These are phyloP conservation scores for Bimuria novae-zelandiae DNA, from an alignment of 2,329 filamentous ascomycete species.

Conservation along the genomic window DNA sequence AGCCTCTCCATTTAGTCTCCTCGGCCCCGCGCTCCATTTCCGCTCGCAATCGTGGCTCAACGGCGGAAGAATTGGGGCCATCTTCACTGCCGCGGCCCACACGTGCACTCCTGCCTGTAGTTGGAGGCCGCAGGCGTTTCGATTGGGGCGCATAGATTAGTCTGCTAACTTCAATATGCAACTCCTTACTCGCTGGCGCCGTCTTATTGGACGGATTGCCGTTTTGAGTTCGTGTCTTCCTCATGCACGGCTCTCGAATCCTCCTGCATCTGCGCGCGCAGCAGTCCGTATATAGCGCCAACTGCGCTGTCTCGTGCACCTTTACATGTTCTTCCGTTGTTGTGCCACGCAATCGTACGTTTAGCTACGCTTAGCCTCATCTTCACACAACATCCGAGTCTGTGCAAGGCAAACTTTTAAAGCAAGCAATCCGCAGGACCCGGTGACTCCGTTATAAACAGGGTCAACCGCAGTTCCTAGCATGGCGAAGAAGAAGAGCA, in stretches of 20 bases:
- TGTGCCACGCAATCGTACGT: slow-evolving; percentile 46
- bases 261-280: slow-evolving; percentile 26
- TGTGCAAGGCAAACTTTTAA: slow-evolving; percentile 33
- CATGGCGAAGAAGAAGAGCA: slow-evolving; percentile 42
- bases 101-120: slow-evolving; percentile 30
- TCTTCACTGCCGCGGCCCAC: slow-evolving; percentile 21
- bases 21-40: slow-evolving; percentile 16
- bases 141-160: slow-evolving; percentile 41
- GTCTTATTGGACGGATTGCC: slow-evolving; percentile 35
- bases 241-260: slow-evolving; percentile 34
- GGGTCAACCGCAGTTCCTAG: slow-evolving; percentile 23
- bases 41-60: slow-evolving; percentile 21
- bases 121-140: slow-evolving; percentile 30
- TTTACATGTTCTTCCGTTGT: slow-evolving; percentile 35
- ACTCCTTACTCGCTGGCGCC: slow-evolving; percentile 37
- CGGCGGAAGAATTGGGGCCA: slow-evolving; percentile 21
- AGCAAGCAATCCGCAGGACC: slow-evolving; percentile 17
- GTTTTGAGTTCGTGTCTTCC: slow-evolving; percentile 36
- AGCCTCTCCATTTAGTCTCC: slow-evolving; percentile 18
- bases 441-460: slow-evolving; percentile 29
- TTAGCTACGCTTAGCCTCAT: slow-evolving; percentile 34
- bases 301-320: slow-evolving; percentile 37
- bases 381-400: slow-evolving; percentile 22
- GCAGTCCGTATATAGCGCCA: slow-evolving; percentile 42
- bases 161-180: slow-evolving; percentile 35